Evolutionary conservation across 495 filamentous ascomycete species (phyloP), one percentile per base, ranked within the genome.

Genomic region (Aspergillus bertholletiae): DNA sequence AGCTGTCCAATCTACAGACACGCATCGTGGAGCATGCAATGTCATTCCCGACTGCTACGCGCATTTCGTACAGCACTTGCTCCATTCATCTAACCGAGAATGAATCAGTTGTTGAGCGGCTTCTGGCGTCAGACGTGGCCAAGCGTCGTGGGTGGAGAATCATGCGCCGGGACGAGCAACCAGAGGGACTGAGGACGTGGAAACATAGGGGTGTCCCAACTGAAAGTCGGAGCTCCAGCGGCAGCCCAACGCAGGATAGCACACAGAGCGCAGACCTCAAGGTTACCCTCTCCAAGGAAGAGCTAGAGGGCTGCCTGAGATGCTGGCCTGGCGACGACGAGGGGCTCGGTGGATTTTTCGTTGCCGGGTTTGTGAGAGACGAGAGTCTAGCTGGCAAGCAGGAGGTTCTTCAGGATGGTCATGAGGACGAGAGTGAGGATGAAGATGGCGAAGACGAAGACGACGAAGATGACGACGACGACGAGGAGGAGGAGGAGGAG

Each of bases 11-110:
- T 22, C 89, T 96, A 21, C 91, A 96, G 65, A 78, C 89, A 17
- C 76, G 79, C 24, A 81, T 96, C 15, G 74, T 96, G 6, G 79
- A 87, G 50, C 91, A 95, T 65, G 93, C 94, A 0, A 84, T 97
- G 68, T 66, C 71, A 22, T 98, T 96, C 58, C 88, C 92, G 0
- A 71, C 77, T n/a, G 91, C 90, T 0, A 75, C 64, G 3, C 86
- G 79, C 61, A 87, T 97, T 35, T 88, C 88, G 0, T 98, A 98
- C 65, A 92, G 88, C 37, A 98, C 94, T 0, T 98, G 94, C 65
- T 97, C 94, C 0, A 75, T 96, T 22, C 82, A 96, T 66, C 74
- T 84, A 1, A 78, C 85, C 34, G 94, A 98, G 67, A 97, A 98
- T 63, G 94, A 98, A 66, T 65, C 77, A 22, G 94, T 97, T 0